These are phyloP conservation scores for Bonia amplexicaulis DNA, from an alignment of 176 grass and related monocot species.

Conservation along the genomic window DNA sequence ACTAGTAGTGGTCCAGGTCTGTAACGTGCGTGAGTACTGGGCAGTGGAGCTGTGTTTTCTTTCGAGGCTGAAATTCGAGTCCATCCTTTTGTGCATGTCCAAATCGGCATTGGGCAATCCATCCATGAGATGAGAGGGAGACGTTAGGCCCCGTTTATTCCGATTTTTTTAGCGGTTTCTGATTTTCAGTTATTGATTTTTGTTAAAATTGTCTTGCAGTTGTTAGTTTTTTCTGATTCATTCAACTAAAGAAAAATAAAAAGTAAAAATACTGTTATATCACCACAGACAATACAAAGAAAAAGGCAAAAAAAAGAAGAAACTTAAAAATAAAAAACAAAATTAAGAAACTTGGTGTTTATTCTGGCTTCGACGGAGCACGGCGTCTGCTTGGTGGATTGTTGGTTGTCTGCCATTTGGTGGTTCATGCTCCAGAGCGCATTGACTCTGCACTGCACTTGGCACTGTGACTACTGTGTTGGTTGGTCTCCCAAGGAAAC, in stretches of 20 bases:
- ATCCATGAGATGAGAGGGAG: background rate
- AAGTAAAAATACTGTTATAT: too few species aligned
- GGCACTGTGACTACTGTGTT: background rate
- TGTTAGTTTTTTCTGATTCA: too few species aligned
- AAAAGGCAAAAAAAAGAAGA: too few species aligned
- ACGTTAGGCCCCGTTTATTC: background rate
- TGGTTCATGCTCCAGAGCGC: background rate
- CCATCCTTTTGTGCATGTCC: constrained; percentile 10
- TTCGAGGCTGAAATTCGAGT: background rate
- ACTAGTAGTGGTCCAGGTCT: background rate
- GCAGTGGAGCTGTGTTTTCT: background rate
- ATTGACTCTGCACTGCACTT: background rate
- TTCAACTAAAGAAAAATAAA: too few species aligned
- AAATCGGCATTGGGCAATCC: background rate
- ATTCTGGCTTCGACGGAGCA: background rate
- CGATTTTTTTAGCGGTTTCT: too few species aligned
- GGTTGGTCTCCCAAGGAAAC: background rate
- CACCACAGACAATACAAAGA: too few species aligned
- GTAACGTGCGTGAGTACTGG: background rate
- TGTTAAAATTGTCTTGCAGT: too few species aligned
- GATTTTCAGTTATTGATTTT: too few species aligned
- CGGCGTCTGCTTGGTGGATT: background rate
- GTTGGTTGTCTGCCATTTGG: constrained; percentile 7
- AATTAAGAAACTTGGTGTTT: too few species aligned
- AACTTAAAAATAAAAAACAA: too few species aligned